Evolutionary conservation across 2,329 filamentous ascomycete genomes (phyloP), one percentile per base, ranked within the genome.

Genomic region (Aspergillus unguis): DNA sequence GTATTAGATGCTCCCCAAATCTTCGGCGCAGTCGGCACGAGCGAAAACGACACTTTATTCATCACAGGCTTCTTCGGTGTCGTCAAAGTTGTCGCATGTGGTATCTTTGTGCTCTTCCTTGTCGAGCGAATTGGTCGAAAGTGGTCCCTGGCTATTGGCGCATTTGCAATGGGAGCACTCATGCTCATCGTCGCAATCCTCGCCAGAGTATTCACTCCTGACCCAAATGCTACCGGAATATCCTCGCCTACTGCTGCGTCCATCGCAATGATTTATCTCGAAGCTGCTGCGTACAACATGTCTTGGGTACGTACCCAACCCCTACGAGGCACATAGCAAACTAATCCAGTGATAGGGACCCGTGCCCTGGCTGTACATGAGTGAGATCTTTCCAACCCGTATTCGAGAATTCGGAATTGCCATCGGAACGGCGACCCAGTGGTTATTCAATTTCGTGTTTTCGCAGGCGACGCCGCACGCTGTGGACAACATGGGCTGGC

Each of bases 131-230:
- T 81, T 44, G 78, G 78, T 5, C 77, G 79, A 17, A 71, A 74
- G 37, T 72, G 72, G n/a, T 75, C 77, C 0, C 71, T 82, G 1
- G 69, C 79, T 6, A 63, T 66, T 4, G 77, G 77, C 1, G 74
- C 77, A 1, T 70, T 75, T 26, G 66, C 76, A 32, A 81, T 81
- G 79, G 76, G 74, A 8, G 58, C 62, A 2, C 78, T 76, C 58
- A 80, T 81, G 76, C 71, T 81, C 48, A 76, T 79, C 44, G 74
- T 80, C 10, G 74, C 73, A 1, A 65, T 75, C 6, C 66, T 80
- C 5, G 72, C 76, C 26, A 71, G 73, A 25, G 74, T 67, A 1
- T 70, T 75, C 43, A 76, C 76, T 1, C 71, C 72, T 0, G 58
- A 70, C 25, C 45, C 62, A 4, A 61, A 66, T 2, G 55, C 72